These are phyloP conservation scores for Strigomonas culicis DNA, from an alignment of 208 protist species.

Conservation along the genomic window DNA sequence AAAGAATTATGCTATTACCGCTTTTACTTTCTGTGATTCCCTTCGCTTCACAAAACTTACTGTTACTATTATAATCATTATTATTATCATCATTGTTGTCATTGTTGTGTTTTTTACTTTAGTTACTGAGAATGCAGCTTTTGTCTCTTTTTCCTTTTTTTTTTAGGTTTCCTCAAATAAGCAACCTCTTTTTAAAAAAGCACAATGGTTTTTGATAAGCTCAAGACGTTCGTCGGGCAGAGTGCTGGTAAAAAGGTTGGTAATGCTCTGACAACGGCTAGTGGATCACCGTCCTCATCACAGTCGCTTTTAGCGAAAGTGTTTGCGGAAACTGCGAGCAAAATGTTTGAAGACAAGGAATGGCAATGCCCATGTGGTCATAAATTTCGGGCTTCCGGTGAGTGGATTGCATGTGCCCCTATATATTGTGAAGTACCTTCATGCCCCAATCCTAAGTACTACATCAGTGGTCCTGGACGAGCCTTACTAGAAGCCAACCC, in stretches of 20 bases:
- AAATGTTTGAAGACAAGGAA: conserved; percentile 73
- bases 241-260: conserved; percentile 32
- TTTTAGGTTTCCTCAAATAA: neutral
- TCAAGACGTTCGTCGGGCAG: conserved; percentile 75
- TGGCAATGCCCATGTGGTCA: conserved; percentile 91
- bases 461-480: conserved; percentile 80
- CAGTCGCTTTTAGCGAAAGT: conserved; percentile 53
- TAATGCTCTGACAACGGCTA: conserved; percentile 44
- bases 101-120: conserved; percentile 18
- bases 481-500: conserved; percentile 82
- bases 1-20: too few relatives aligned
- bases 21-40: too few relatives aligned
- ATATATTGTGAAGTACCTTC: conserved; percentile 88
- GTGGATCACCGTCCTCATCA: conserved; percentile 14
- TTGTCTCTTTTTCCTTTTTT: neutral
- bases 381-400: conserved; percentile 76
- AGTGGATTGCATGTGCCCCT: conserved; percentile 80
- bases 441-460: conserved; percentile 89
- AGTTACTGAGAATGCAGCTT: conserved; percentile 10
- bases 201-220: conserved; percentile 34
- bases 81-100: neutral
- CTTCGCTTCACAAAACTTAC: too few relatives aligned
- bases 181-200: neutral
- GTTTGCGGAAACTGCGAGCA: conserved; percentile 17
- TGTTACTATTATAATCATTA: conserved; percentile 5